Conservation (phyloP, 768 basidiomycete genomes). For the Trichaptum fuscoviolaceum region DNA sequence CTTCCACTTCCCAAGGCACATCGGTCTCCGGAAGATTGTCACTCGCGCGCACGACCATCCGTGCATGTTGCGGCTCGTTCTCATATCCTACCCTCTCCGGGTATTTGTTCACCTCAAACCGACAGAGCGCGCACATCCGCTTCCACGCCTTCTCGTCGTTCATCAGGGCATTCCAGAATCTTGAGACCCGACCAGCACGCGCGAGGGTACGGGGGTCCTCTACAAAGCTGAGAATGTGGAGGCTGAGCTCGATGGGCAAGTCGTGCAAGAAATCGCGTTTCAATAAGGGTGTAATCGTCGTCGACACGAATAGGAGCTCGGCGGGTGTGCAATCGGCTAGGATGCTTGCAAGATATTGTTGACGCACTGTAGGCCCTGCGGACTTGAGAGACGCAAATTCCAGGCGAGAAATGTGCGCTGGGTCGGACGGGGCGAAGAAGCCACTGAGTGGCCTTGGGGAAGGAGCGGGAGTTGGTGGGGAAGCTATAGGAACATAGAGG, state of each 20-base stretch:
- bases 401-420: constrained; percentile 23
- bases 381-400: constrained; percentile 28
- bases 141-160: constrained; percentile 81
- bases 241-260: constrained; percentile 63
- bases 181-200: constrained; percentile 64
- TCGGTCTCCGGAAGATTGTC: neutral
- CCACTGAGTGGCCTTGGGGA: constrained; percentile 38
- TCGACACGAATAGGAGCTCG: constrained; percentile 63
- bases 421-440: constrained; percentile 19
- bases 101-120: constrained; percentile 27
- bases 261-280: constrained; percentile 53
- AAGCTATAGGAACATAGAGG: constrained; percentile 48
- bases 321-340: constrained; percentile 49
- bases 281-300: constrained; percentile 58
- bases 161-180: constrained; percentile 63
- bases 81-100: neutral
- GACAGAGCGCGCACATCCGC: constrained; percentile 57
- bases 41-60: neutral
- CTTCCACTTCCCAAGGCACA: neutral
- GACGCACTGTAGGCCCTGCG: constrained; percentile 37
- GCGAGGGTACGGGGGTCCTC: constrained; percentile 70
- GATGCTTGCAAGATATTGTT: constrained; percentile 45
- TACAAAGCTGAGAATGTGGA: constrained; percentile 72
- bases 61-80: neutral
- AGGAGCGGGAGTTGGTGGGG: constrained; percentile 59